Conservation (phyloP, 1,139 yeast genomes). For the Blastobotrys serpentis region DNA sequence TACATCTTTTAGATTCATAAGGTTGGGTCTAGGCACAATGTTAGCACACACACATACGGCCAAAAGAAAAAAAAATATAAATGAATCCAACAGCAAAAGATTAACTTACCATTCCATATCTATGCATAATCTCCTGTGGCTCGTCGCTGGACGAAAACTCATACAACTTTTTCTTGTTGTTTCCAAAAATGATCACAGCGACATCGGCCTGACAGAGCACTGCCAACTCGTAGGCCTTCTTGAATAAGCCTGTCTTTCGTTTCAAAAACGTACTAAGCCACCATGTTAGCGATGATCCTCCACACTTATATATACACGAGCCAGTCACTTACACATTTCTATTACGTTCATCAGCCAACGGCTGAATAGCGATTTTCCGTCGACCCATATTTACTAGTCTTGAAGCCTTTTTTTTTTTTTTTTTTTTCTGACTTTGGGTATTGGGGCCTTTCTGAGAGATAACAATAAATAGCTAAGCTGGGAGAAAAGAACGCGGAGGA, state of each 20-base stretch:
- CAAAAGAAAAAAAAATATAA: not conserved
- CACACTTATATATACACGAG: not conserved
- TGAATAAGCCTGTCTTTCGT: conserved; percentile 91
- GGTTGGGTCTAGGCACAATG: conserved; percentile 29
- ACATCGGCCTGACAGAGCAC: conserved; percentile 91
- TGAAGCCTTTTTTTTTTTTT: not conserved
- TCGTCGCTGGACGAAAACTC: conserved; percentile 75
- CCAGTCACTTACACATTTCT: conserved; percentile 46
- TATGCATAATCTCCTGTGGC: conserved; percentile 55
- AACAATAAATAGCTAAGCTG: too few relatives aligned
- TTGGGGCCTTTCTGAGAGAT: too few relatives aligned
- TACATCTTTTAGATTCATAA: conserved; percentile 35
- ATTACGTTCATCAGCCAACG: conserved; percentile 86
- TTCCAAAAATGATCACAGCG: conserved; percentile 87
- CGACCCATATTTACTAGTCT: conserved; percentile 67
- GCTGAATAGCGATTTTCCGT: conserved; percentile 92
- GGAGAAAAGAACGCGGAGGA: too few relatives aligned
- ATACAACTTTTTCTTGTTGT: conserved; percentile 75
- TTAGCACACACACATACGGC: conserved; percentile 15
- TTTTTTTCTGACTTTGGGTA: too few relatives aligned
- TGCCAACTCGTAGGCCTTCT: conserved; percentile 92
- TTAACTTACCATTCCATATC: conserved; percentile 45
- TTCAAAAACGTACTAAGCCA: conserved; percentile 71
- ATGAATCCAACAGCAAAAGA: not conserved
- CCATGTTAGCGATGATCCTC: not conserved